phyloP scores from a whole-genome alignment of 352 stramenopile species.

The Hyaloperonospora brassicae region DNA sequence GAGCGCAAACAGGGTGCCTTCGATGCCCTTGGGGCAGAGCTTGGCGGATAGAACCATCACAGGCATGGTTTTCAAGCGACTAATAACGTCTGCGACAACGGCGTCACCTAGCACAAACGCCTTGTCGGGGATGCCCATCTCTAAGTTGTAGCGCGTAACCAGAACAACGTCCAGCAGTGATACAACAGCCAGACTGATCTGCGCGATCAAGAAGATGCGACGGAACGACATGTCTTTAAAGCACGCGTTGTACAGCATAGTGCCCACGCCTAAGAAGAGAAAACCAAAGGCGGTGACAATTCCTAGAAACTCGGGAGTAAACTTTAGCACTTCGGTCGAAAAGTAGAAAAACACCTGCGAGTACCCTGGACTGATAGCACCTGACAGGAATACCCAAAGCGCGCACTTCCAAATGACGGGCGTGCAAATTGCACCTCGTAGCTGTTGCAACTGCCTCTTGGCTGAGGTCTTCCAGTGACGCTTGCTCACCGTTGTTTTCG shows the following conservation, averaged over 20 bases:
- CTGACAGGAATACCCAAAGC: constrained; percentile 94
- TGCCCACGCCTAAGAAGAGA: constrained; percentile 72
- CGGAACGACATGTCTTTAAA: constrained; percentile 90
- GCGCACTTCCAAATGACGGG: constrained; percentile 92
- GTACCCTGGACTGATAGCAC: constrained; percentile 88
- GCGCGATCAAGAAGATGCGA: constrained; percentile 87
- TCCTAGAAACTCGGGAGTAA: constrained; percentile 93
- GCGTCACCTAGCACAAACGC: constrained; percentile 93
- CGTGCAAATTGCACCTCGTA: constrained; percentile 78
- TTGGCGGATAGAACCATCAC: constrained; percentile 92
- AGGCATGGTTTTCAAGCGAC: constrained; percentile 85
- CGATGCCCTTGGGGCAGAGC: constrained; percentile 91
- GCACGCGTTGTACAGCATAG: constrained; percentile 77
- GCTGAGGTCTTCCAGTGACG: constrained; percentile 47
- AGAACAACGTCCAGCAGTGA: constrained; percentile 80
- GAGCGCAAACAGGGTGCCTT: constrained; percentile 94
- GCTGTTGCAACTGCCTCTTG: constrained; percentile 40
- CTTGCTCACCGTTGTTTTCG: constrained; percentile 34
- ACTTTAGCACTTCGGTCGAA: constrained; percentile 90
- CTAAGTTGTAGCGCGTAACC: constrained; percentile 88
- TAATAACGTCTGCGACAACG: constrained; percentile 82
- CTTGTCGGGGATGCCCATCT: constrained; percentile 90
- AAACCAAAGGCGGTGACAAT: constrained; percentile 72
- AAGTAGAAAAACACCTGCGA: constrained; percentile 96
- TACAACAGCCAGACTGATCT: constrained; percentile 63